phyloP scores from a whole-genome alignment of 768 basidiomycete genomes.

The Rhodotorula sphaerocarpa region DNA sequence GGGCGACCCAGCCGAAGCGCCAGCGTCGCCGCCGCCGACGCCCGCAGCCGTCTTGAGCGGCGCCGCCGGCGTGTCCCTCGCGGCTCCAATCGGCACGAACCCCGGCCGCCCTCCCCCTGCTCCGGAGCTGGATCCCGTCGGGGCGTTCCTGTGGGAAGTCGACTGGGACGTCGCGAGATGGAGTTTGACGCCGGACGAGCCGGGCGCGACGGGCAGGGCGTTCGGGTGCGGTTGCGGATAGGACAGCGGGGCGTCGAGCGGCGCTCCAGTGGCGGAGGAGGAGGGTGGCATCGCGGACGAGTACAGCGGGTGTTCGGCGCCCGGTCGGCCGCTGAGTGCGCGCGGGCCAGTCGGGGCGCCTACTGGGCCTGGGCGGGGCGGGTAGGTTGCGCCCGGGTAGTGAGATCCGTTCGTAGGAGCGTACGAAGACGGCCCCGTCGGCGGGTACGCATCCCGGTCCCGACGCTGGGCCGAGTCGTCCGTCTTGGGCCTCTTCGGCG shows the following conservation, averaged over 20 bases:
- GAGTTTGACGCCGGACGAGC: neutral
- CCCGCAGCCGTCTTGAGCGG: neutral
- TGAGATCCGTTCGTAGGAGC: too few relatives aligned
- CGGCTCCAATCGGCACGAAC: conserved; percentile 18
- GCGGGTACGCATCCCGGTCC: neutral
- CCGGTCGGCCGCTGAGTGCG: neutral
- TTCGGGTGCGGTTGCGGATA: neutral
- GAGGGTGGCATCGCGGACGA: too few relatives aligned
- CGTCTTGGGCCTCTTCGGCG: conserved; percentile 16
- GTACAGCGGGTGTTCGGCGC: neutral
- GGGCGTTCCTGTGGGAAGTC: too few relatives aligned
- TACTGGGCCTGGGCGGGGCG: too few relatives aligned
- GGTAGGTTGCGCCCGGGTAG: too few relatives aligned
- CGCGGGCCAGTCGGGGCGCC: neutral
- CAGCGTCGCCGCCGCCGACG: too few relatives aligned
- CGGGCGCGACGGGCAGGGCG: neutral
- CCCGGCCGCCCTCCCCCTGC: neutral
- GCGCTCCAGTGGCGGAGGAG: neutral
- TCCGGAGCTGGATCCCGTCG: conserved; percentile 9
- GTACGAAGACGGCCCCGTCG: too few relatives aligned
- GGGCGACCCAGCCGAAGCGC: neutral
- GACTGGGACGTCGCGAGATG: conserved; percentile 14
- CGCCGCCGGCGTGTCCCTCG: neutral
- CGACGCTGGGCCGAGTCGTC: too few relatives aligned
- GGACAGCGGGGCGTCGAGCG: neutral